A percentile compares a stretch with the other conserved stretches of the same genome.
These are phyloP conservation scores for Elongisporangium undulatum DNA, from an alignment of 352 stramenopile genomes.

Conservation along the genomic window DNA sequence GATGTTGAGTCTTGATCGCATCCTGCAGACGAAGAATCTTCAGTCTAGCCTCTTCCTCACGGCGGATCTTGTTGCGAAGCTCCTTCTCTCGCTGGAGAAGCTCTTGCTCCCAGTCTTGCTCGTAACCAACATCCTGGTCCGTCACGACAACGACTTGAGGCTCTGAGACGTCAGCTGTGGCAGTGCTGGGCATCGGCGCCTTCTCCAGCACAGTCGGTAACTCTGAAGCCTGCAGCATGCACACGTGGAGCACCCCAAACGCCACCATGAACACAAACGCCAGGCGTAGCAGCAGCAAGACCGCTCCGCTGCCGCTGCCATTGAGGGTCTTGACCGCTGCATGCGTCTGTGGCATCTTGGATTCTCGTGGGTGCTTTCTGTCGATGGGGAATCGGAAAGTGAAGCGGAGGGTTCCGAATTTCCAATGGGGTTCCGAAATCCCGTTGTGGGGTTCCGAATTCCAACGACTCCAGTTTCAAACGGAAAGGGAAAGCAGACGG, in stretches of 20 bases:
- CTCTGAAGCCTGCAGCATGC: background rate
- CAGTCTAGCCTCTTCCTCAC: background rate
- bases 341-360: background rate
- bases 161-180: background rate
- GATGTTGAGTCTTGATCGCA: background rate
- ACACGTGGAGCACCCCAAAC: background rate
- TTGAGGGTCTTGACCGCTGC: too few relatives aligned
- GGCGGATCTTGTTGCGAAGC: background rate
- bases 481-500: background rate
- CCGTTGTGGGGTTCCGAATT: background rate
- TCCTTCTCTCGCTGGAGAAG: background rate
- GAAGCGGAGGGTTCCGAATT: background rate
- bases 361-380: background rate
- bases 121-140: background rate
- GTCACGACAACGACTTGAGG: background rate
- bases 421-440: background rate
- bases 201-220: background rate
- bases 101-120: background rate
- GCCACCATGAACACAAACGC: background rate
- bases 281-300: background rate
- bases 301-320: too few relatives aligned
- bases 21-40: background rate
- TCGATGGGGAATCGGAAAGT: background rate
- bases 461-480: too few relatives aligned
- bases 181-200: background rate